Percentiles rank a stretch among this genome's conserved stretches.
phyloP scores from a whole-genome alignment of 148 eudicot species.

The Limonium bicolor region DNA sequence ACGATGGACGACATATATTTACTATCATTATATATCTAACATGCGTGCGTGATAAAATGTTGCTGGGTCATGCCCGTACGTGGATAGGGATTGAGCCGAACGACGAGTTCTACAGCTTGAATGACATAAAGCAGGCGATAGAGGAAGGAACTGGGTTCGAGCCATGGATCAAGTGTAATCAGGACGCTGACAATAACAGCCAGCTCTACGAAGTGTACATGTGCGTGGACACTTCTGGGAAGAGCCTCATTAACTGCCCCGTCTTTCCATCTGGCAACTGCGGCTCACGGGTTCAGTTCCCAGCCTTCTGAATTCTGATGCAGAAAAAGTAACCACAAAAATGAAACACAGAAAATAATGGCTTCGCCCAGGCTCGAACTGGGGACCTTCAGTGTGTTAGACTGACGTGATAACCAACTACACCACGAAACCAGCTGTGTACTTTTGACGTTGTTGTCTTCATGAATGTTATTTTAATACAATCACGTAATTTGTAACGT shows the following conservation, averaged over 20 bases:
- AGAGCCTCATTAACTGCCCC: not conserved
- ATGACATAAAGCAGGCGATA: not conserved
- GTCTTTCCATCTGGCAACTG: not conserved
- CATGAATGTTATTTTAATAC: too few species aligned
- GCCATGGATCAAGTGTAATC: not conserved
- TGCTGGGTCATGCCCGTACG: too few species aligned
- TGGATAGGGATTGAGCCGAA: not conserved
- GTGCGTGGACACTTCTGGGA: not conserved
- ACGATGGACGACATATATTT: too few species aligned
- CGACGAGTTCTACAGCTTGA: not conserved
- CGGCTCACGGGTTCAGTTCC: not conserved
- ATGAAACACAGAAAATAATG: too few species aligned
- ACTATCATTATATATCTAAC: too few species aligned
- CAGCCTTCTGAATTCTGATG: not conserved
- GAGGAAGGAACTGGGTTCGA: not conserved
- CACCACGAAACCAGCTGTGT: slow-evolving; percentile 99
- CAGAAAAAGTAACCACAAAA: too few species aligned
- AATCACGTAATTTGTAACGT: too few species aligned
- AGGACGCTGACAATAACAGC: not conserved
- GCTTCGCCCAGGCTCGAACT: slow-evolving; percentile 89
- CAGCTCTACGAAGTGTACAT: not conserved
- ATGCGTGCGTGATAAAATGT: too few species aligned
- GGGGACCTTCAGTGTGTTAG: slow-evolving; percentile 99
- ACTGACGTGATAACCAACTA: slow-evolving; percentile 98
- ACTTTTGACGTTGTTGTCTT: too few species aligned